Evolutionary conservation across 371 early-diverging fungal genomes (phyloP).

Genomic region (Mucor saturninus): DNA sequence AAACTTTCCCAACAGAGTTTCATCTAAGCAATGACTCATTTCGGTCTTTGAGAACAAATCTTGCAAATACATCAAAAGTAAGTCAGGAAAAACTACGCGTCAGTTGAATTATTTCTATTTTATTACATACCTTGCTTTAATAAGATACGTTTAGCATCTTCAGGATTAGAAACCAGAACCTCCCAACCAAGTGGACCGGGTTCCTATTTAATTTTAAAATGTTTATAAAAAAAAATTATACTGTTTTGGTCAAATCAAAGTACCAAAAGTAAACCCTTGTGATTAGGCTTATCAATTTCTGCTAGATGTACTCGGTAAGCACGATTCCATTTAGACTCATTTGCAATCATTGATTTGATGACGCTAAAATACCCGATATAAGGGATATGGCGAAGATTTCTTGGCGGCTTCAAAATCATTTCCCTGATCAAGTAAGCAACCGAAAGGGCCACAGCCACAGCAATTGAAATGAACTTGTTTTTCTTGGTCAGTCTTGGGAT

Average conservation of each 20-base stretch:
- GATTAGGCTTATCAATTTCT: not conserved
- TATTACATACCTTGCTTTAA: slow-evolving; percentile 8
- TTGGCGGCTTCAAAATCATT: slow-evolving; percentile 17
- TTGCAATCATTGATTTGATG: not conserved
- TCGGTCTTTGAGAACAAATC: too few relatives aligned
- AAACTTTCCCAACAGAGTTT: too few relatives aligned
- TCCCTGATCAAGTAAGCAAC: slow-evolving; percentile 4
- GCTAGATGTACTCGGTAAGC: slow-evolving; percentile 6
- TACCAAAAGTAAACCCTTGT: slow-evolving; percentile 22
- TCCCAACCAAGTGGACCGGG: not conserved
- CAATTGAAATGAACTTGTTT: slow-evolving; percentile 16
- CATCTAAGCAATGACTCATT: too few relatives aligned
- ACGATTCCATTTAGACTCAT: not conserved
- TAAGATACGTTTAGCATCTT: slow-evolving; percentile 6
- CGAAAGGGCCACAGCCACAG: slow-evolving; percentile 4
- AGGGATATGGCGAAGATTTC: slow-evolving; percentile 30
- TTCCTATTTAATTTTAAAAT: not conserved
- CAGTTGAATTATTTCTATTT: too few relatives aligned
- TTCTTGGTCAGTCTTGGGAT: slow-evolving; percentile 10
- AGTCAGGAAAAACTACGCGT: too few relatives aligned
- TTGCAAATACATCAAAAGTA: too few relatives aligned
- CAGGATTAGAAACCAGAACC: slow-evolving; percentile 7
- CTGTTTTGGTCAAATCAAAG: too few relatives aligned
- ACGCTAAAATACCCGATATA: slow-evolving; percentile 6
- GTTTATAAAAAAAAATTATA: not conserved